Percentiles rank a stretch among this genome's conserved stretches.
phyloP scores from a whole-genome alignment of 2,329 filamentous ascomycete species.

The Ilyonectria destructans region DNA sequence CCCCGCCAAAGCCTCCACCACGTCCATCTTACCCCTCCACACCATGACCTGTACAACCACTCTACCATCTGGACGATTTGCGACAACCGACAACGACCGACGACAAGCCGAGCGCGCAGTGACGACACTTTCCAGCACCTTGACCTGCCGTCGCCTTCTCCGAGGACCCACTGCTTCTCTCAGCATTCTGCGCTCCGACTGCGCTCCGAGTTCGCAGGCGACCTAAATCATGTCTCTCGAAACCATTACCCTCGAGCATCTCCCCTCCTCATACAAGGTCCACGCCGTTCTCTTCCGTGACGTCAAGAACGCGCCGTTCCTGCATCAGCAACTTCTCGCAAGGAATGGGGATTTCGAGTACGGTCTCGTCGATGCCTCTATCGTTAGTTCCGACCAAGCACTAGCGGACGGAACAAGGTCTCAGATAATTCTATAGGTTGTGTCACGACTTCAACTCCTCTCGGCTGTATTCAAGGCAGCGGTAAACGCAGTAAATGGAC shows the following conservation, averaged over 20 bases:
- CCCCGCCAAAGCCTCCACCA: conserved; percentile 34
- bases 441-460: conserved; percentile 81
- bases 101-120: conserved; percentile 2
- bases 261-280: conserved; percentile 77
- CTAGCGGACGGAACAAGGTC: neutral
- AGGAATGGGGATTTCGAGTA: conserved; percentile 93
- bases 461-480: conserved; percentile 86
- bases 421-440: conserved; percentile 65
- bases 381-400: conserved; percentile 67
- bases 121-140: conserved; percentile 11
- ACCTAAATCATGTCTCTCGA: conserved; percentile 69
- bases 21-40: conserved; percentile 46
- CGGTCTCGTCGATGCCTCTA: conserved; percentile 89
- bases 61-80: neutral
- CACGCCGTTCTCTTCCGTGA: conserved; percentile 83
- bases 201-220: conserved; percentile 2
- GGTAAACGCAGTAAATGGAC: conserved; percentile 72
- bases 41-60: conserved; percentile 35
- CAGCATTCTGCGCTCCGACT: neutral
- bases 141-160: conserved; percentile 27
- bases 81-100: conserved; percentile 11
- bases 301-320: conserved; percentile 82
- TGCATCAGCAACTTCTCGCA: conserved; percentile 87
- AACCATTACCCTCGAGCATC: conserved; percentile 81
- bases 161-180: conserved; percentile 6